Evolutionary conservation across 352 stramenopile species (phyloP).

Genomic region (Peronospora belbahrii): DNA sequence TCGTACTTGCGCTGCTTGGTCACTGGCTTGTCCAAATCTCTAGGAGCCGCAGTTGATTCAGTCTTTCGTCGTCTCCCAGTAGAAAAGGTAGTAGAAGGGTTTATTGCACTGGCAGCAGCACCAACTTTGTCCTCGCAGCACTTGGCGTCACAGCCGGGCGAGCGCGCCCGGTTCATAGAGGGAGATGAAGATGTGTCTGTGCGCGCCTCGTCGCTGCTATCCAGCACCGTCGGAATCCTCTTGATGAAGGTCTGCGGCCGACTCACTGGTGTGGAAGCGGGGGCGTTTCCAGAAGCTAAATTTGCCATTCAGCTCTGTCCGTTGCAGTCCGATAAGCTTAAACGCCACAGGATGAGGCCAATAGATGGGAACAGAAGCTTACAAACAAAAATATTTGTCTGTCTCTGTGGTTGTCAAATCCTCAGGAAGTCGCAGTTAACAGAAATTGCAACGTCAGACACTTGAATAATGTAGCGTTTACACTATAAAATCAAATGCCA

Average conservation of each 20-base stretch:
- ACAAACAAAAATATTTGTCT: conserved; percentile 16
- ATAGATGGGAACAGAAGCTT: conserved; percentile 23
- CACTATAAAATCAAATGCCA: no score
- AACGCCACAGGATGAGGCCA: conserved; percentile 7
- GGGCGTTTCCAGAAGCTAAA: conserved; percentile 13
- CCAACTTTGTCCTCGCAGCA: neutral
- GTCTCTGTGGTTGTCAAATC: conserved; percentile 22
- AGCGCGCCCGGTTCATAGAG: conserved; percentile 23
- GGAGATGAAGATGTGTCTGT: conserved; percentile 29
- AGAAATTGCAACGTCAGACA: conserved; percentile 10
- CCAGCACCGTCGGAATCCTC: conserved; percentile 11
- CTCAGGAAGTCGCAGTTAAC: conserved; percentile 6
- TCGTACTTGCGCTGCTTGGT: conserved; percentile 80
- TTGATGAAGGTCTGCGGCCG: conserved; percentile 18
- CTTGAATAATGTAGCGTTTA: neutral
- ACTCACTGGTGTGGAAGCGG: conserved; percentile 11
- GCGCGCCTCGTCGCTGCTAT: conserved; percentile 34
- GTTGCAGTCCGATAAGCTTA: conserved; percentile 6
- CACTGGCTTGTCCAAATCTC: conserved; percentile 12
- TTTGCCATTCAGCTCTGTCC: conserved; percentile 25
- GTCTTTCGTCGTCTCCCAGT: conserved; percentile 17
- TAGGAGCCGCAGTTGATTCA: neutral
- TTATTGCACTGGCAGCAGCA: neutral
- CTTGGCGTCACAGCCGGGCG: conserved; percentile 14
- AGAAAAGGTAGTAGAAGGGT: neutral